Base-by-base conservation (phyloP, 1,284 basidiomycete genomes). In the Rhodotorula sp. region DNA sequence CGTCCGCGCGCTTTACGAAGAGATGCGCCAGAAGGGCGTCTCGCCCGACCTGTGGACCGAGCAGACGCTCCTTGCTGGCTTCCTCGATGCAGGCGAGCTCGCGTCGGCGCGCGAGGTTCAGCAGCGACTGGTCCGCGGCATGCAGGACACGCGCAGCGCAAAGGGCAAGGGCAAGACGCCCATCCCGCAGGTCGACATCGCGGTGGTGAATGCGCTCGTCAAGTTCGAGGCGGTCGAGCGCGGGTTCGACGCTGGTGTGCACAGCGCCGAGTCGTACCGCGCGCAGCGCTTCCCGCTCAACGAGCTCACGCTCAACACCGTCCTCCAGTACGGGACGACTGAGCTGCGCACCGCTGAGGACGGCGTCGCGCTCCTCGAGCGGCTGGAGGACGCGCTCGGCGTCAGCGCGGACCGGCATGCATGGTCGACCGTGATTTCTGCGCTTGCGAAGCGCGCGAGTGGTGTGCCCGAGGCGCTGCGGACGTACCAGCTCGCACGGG, bases 31-130 rank as follows among this genome's bases (percentile, higher is more conserved):
- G 1, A 29, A 12, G 0, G 63, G 68, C 21, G 54, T 76, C 29
- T n/a, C 66, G 51, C 54, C 61, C 29, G 72, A 76, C 56, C 22
- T 69, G 4, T 67, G n/a, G 32, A 76, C 75, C 9, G 68, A 74
- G 61, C 74, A 72, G 53, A 66, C 75, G n/a, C 61, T 76, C 29
- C 60, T 76, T 29, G 66, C 58, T 7, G 75, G 75, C 22, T 76
- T 70, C 53, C 39, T 72, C 50, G 67, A 66, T 15, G 68, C 54
- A 15, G 66, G 68, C 44, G 72, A 76, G 39, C 41, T 70, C 29
- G 73, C 34, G 7, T 67, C 66, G 29, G 75, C 75, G 29, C 66
- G 44, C 32, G 56, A 66, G 29, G 62, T 70, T 1, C 60, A 61
- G 10, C 37, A 9, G 5, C 59, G 70, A 29, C 51, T 76, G 7